phyloP scores from a whole-genome alignment of 345 rosid genomes.

The Populus pruinosa region DNA sequence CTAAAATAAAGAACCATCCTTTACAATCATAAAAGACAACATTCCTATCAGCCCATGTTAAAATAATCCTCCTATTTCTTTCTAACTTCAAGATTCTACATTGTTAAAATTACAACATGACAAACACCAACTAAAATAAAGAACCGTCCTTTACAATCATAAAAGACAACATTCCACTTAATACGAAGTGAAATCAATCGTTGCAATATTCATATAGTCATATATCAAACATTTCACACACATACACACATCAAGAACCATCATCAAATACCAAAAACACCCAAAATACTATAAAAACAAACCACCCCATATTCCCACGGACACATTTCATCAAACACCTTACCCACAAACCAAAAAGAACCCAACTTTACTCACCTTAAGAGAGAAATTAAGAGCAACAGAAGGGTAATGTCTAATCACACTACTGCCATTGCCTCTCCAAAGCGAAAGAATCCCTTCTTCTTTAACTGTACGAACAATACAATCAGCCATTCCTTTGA shows the following conservation, averaged over 20 bases:
- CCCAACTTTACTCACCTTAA: conserved; percentile 42
- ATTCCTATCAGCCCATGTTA: background rate
- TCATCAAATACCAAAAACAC: background rate
- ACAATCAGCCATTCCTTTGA: conserved; percentile 89
- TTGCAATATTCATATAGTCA: no score
- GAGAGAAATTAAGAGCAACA: conserved; percentile 94
- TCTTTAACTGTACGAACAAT: conserved; percentile 75
- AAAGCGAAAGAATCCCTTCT: conserved; percentile 79
- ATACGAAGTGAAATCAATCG: background rate
- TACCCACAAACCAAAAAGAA: conserved; percentile 14
- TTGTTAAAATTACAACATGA: background rate
- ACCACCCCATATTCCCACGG: background rate
- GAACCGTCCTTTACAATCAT: background rate
- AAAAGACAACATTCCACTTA: background rate
- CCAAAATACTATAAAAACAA: background rate
- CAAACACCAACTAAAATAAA: background rate
- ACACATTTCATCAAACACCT: conserved; percentile 33
- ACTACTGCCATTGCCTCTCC: conserved; percentile 98
- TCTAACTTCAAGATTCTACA: background rate
- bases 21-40: background rate
- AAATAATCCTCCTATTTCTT: background rate
- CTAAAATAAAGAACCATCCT: background rate
- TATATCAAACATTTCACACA: no score
- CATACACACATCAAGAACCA: background rate
- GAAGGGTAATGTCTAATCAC: conserved; percentile 94